A percentile compares a stretch with the other conserved stretches of the same genome.
Evolutionary conservation across 345 rosid genomes (phyloP).

Genomic region (Eucalyptus polybractea): DNA sequence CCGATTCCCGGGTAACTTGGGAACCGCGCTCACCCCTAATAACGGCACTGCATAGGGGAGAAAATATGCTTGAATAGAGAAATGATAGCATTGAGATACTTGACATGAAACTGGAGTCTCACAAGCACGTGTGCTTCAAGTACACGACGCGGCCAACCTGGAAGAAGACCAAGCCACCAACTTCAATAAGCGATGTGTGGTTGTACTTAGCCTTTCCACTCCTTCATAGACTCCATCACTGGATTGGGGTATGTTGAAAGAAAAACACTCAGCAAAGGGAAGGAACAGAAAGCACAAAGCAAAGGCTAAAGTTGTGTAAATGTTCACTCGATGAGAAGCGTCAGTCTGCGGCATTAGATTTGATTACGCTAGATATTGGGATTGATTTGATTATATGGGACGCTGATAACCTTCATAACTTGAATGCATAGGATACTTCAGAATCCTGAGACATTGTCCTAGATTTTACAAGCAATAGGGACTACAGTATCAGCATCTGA

Average conservation of each 20-base stretch:
- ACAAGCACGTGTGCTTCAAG: background rate
- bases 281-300: background rate
- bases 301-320: background rate
- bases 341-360: background rate
- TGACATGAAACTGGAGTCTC: constrained; percentile 3
- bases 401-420: background rate
- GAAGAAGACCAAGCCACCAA: background rate
- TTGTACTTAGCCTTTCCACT: background rate
- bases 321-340: background rate
- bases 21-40: background rate
- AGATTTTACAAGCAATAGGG: background rate
- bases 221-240: constrained; percentile 1
- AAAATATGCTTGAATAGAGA: background rate
- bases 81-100: background rate
- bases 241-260: background rate
- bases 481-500: background rate
- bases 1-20: fast-evolving
- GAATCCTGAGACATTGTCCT: background rate
- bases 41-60: background rate
- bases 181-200: background rate
- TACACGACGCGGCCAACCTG: constrained; percentile 15
- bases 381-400: background rate
- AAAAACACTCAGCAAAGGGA: background rate
- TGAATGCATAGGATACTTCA: background rate
- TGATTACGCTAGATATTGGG: background rate